These are phyloP conservation scores for Suillus bovinus DNA, from an alignment of 768 basidiomycete genomes.

Conservation along the genomic window DNA sequence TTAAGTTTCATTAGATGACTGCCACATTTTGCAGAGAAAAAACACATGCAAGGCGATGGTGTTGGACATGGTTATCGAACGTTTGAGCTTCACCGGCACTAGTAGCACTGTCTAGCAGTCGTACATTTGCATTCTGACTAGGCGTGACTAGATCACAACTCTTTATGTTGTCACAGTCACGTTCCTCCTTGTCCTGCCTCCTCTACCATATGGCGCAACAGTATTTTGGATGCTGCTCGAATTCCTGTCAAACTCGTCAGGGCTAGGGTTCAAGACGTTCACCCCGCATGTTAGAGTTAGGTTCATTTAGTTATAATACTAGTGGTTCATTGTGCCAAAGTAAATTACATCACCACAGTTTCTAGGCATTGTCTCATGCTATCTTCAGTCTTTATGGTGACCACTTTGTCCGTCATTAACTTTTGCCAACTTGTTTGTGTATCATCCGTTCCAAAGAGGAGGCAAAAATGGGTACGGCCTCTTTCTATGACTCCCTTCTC, in stretches of 20 bases:
- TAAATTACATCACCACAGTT: neutral
- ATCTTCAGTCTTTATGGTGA: conserved; percentile 15
- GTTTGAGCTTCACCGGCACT: conserved; percentile 16
- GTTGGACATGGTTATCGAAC: conserved; percentile 45
- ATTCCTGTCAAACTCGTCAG: too few relatives aligned
- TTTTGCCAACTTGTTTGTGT: conserved; percentile 12
- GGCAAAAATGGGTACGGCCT: conserved; percentile 19
- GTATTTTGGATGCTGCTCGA: neutral
- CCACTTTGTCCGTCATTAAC: conserved; percentile 18
- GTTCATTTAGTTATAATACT: too few relatives aligned
- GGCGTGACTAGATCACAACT: conserved; percentile 18
- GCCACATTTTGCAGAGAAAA: neutral
- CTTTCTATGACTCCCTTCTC: conserved; percentile 12
- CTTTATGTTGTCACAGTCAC: neutral
- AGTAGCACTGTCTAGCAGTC: conserved; percentile 9
- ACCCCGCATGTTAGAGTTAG: too few relatives aligned
- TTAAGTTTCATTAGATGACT: conserved; percentile 7
- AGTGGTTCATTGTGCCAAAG: conserved; percentile 25
- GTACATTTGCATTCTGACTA: neutral
- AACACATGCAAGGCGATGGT: conserved; percentile 48
- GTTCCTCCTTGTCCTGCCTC: too few relatives aligned
- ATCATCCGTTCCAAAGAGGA: conserved; percentile 16
- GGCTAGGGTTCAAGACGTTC: too few relatives aligned
- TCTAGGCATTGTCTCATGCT: conserved; percentile 13
- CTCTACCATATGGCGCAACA: neutral